Percentiles rank a stretch among this genome's conserved stretches.
Conservation (phyloP, 2,329 filamentous ascomycete species). For the Penicillium sp. region DNA sequence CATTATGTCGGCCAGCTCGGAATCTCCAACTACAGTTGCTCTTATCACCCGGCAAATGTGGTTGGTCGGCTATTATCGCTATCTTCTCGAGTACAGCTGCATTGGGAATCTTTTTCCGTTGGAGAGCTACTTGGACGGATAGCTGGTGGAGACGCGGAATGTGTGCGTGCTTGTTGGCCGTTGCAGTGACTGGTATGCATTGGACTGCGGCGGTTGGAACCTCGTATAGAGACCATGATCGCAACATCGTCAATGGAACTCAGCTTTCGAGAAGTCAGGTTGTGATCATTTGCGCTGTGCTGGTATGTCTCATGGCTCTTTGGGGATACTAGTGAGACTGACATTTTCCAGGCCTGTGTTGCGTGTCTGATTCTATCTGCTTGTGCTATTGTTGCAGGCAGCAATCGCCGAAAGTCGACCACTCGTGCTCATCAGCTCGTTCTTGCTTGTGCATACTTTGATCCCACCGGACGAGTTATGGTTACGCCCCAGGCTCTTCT, state of each 20-base stretch:
- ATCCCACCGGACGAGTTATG: constrained; percentile 47
- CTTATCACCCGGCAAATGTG: constrained; percentile 62
- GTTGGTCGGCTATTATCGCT: constrained; percentile 70
- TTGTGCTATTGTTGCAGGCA: constrained; percentile 58
- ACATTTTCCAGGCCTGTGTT: constrained; percentile 55
- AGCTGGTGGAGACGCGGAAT: constrained; percentile 73
- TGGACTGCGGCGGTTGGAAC: constrained; percentile 78
- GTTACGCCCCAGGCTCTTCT: constrained; percentile 48
- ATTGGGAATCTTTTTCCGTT: constrained; percentile 75
- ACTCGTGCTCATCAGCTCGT: constrained; percentile 64
- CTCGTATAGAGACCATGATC: constrained; percentile 60
- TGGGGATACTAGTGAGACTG: constrained; percentile 1
- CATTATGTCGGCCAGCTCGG: constrained; percentile 86
- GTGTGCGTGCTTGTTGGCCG: constrained; percentile 68
- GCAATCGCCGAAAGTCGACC: constrained; percentile 55
- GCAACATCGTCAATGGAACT: constrained; percentile 42
- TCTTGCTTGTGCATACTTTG: constrained; percentile 48
- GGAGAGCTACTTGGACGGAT: constrained; percentile 74
- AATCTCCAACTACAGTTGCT: constrained; percentile 72
- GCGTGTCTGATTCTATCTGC: constrained; percentile 62
- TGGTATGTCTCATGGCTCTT: constrained; percentile 53
- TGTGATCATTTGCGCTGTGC: constrained; percentile 70
- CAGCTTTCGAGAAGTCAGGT: constrained; percentile 63
- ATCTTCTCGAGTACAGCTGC: constrained; percentile 70
- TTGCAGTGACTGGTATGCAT: constrained; percentile 83